phyloP scores from a whole-genome alignment of 2,329 filamentous ascomycete genomes.

The Clarireedia homoeocarpa region DNA sequence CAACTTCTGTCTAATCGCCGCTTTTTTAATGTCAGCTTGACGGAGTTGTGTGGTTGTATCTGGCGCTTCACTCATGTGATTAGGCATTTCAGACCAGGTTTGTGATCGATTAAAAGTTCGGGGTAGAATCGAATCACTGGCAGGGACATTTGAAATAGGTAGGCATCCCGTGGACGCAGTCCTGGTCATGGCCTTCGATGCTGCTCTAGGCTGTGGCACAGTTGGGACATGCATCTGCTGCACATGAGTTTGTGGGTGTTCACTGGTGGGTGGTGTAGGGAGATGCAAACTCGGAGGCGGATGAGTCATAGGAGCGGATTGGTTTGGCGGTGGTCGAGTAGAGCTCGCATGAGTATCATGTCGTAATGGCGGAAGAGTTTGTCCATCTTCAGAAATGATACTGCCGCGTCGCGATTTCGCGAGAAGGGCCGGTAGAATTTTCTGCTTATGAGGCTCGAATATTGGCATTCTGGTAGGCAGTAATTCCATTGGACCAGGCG shows the following conservation, averaged over 20 bases:
- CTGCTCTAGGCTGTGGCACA: conserved; percentile 32
- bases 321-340: neutral
- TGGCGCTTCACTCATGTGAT: conserved; percentile 32
- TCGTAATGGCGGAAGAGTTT: conserved; percentile 20
- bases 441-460: conserved; percentile 16
- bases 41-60: neutral
- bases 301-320: neutral
- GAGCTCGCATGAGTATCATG: conserved; percentile 11
- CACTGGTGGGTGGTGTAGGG: conserved; percentile 1
- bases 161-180: conserved; percentile 28
- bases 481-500: conserved; percentile 35
- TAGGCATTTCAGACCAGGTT: conserved; percentile 38
- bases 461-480: conserved; percentile 31
- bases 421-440: conserved; percentile 27
- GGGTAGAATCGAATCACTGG: conserved; percentile 44
- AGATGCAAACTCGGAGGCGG: conserved; percentile 5
- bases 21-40: conserved; percentile 22
- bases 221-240: conserved; percentile 1
- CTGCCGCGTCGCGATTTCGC: conserved; percentile 26
- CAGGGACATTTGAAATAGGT: conserved; percentile 32
- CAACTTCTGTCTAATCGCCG: conserved; percentile 41
- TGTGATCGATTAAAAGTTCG: conserved; percentile 35
- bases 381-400: conserved; percentile 26
- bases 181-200: conserved; percentile 31
- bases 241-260: conserved; percentile 6